Conservation (phyloP, 371 early-diverging fungal species). For the Paraphysoderma sedebokerense region DNA sequence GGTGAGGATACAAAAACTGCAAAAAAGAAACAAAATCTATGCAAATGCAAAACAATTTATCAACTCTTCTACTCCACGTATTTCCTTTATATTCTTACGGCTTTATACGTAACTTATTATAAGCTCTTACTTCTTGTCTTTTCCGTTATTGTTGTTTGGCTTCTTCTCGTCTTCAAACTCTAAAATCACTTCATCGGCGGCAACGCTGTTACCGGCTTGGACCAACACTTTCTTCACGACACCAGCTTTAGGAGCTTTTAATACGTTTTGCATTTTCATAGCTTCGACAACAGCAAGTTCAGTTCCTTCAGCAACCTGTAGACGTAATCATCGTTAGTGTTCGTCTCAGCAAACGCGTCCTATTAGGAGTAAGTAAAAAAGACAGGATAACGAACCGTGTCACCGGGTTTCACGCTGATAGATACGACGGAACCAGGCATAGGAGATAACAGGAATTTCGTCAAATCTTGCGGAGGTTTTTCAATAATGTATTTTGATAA, state of each 20-base stretch:
- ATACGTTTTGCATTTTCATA: constrained; percentile 97
- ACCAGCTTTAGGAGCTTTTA: constrained; percentile 62
- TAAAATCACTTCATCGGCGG: constrained; percentile 68
- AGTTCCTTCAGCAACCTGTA: constrained; percentile 55
- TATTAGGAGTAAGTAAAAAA: background rate
- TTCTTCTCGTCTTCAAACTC: constrained; percentile 35
- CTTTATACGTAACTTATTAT: no score
- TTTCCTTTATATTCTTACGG: no score
- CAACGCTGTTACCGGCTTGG: constrained; percentile 50
- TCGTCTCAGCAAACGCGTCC: no score
- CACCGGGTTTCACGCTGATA: constrained; percentile 65
- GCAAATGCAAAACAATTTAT: no score
- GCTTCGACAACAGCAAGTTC: constrained; percentile 88
- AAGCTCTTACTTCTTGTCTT: no score
- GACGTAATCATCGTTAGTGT: no score
- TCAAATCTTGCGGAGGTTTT: constrained; percentile 48
- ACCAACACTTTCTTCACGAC: constrained; percentile 63
- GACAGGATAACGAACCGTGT: constrained; percentile 21
- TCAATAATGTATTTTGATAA: constrained; percentile 54
- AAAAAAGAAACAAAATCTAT: no score
- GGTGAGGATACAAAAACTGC: no score
- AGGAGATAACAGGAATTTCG: constrained; percentile 58
- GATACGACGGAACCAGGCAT: constrained; percentile 88
- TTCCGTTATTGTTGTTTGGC: no score
- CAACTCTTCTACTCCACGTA: no score